Base-by-base conservation (phyloP, 2,329 filamentous ascomycete species). In the Ascochyta koolunga region DNA sequence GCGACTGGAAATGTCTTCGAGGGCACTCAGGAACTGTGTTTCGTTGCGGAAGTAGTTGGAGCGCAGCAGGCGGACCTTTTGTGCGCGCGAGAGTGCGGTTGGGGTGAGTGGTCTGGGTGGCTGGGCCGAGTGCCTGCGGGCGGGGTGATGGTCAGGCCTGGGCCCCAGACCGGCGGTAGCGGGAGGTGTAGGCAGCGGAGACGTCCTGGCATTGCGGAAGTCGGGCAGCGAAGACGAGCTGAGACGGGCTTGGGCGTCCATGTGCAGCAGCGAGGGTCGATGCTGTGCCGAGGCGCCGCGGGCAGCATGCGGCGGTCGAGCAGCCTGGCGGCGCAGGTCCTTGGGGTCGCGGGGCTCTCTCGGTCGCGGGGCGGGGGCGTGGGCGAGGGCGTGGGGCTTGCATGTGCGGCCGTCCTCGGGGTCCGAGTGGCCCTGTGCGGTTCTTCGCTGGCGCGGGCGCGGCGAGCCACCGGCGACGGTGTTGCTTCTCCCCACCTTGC, bases 1-100 rank as follows among this genome's bases (percentile, higher is more conserved):
- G n/a, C 90, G 86, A 69, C 91, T 93, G 2, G 90, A 95, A 47
- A 95, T 93, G 61, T 89, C 88, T 71, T 93, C 89, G 15, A 95
- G 80, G 1, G 90, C 90, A 3, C 87, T 89, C 56, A 95, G 71
- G 68, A 95, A 93, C 62, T 91, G 88, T 0, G 89, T 93, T 73
- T 95, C 84, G 56, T 86, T 90, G 47, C 89, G 82, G 70, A 93
- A 95, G 72, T 95, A 95, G 71, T 95, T 90, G 55, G 92, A 89
- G 50, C 89, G 81, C 56, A 95, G 71, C 9, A 92, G 76, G 42
- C 86, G 86, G n/a, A 86, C 83, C 70, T 90, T 91, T 70, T 93
- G 88, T 10, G 79, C 75, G 4, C 78, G 72, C 1, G 86, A 85
- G 68, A 93, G 77, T 19, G 88, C 83, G n/a, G 80, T 82, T 2